Evolutionary conservation across 768 basidiomycete genomes (phyloP).

Genomic region (Trametes cingulata): DNA sequence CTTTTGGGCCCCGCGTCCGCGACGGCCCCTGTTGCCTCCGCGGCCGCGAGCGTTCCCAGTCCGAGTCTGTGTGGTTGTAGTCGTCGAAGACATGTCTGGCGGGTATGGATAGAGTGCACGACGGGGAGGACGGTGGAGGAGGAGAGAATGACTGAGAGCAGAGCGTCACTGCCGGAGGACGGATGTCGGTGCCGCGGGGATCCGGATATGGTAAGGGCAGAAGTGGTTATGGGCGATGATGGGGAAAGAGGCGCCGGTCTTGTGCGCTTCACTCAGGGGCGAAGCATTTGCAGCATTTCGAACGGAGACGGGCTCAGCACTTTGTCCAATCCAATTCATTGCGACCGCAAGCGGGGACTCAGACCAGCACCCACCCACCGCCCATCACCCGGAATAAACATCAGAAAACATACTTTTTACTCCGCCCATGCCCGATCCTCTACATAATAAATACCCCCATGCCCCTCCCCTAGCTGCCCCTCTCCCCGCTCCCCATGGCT

Average conservation of each 20-base stretch:
- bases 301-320: too few relatives aligned
- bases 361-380: background rate
- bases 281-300: too few relatives aligned
- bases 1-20: constrained; percentile 15
- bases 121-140: background rate
- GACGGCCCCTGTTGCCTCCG: constrained; percentile 24
- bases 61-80: constrained; percentile 11
- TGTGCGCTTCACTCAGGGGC: background rate
- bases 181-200: constrained; percentile 1
- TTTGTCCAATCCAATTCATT: too few relatives aligned
- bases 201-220: background rate
- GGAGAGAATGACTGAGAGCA: background rate
- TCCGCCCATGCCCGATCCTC: background rate
- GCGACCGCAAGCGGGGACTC: too few relatives aligned
- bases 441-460: background rate
- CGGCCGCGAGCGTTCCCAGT: constrained; percentile 21
- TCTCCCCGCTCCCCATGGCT: constrained; percentile 7
- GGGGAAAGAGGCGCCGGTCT: background rate
- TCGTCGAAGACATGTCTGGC: background rate
- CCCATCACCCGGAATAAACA: background rate
- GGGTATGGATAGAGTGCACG: background rate
- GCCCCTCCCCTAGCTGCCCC: constrained; percentile 15
- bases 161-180: background rate
- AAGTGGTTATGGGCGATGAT: too few relatives aligned
- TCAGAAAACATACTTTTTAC: background rate